Evolutionary conservation across 495 filamentous ascomycete species (phyloP), one percentile per base, ranked within the genome.

Genomic region (Penicillium mononematosum): DNA sequence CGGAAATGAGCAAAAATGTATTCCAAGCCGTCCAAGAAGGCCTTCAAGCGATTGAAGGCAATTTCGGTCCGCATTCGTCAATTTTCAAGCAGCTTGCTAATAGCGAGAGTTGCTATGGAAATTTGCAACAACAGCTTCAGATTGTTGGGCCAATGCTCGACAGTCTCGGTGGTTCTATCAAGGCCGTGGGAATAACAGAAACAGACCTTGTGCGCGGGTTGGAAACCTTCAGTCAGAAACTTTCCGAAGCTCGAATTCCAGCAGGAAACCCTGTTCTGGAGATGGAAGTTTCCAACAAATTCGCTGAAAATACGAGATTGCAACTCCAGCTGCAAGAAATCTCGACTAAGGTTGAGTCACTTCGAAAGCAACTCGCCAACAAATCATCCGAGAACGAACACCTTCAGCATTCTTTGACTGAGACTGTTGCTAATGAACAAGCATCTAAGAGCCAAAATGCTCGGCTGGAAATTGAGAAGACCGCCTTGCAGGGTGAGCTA

Each of bases 301-400:
- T 64, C 4, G 42, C 50, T 1, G 66, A 73, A 45, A 70, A 69
- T 24, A 29, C 64, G 2, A 50, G 61, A 42, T 49, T 77, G 10
- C 62, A 75, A 45, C 42, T 59, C 27, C 59, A 52, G 27, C 44
- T 73, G 22, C 59, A 76, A 22, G 43, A 59, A 14, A 4, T 59
- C 5, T 58, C 60, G 2, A 46, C 29, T 14, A 59, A 66, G 12
- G 10, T 67, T 11, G 59, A 59, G 4, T 27, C 25, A 27, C 50
- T 66, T 0, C 58, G 60, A 34, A 53, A 67, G 25, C 53, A 44
- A 14, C 25, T 70, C 1, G 38, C 58, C 7, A 55, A 46, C 1
- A 69, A 57, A 27, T 53, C 66, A 8, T 22, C 49, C 1, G 56
- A 66, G 7, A 68, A 50, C 32, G 25, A 63, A 31, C 24, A 53